A percentile compares a stretch with the other conserved stretches of the same genome.
Conservation (phyloP, 495 filamentous ascomycete genomes). For the Hypoxylon lienhwacheense region DNA sequence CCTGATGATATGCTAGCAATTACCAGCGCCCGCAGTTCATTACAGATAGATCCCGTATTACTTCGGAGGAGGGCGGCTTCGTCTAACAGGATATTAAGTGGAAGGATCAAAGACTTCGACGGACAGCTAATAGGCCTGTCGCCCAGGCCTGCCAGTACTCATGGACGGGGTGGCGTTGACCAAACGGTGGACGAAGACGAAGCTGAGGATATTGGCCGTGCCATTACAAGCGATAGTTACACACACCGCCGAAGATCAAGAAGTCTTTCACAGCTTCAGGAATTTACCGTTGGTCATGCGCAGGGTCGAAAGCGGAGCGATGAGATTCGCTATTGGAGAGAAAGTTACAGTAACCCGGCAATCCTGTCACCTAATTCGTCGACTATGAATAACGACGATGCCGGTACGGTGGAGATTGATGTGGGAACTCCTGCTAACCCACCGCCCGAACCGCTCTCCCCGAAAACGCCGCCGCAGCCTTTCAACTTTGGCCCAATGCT, state of each 20-base stretch:
- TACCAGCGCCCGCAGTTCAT: conserved; percentile 49
- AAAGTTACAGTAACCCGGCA: conserved; percentile 52
- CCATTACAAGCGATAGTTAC: conserved; percentile 52
- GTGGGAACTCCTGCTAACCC: conserved; percentile 35
- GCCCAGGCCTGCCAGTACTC: conserved; percentile 56
- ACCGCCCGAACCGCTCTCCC: conserved; percentile 34
- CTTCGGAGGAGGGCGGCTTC: conserved; percentile 41
- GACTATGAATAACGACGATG: conserved; percentile 48
- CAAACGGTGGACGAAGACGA: conserved; percentile 40
- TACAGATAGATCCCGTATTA: conserved; percentile 46
- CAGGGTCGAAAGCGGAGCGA: conserved; percentile 54
- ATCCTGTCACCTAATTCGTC: conserved; percentile 54
- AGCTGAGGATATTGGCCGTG: conserved; percentile 54
- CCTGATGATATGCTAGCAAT: conserved; percentile 51
- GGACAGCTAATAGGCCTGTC: conserved; percentile 53
- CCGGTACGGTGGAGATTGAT: conserved; percentile 39
- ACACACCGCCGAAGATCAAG: conserved; percentile 53
- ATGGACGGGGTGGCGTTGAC: conserved; percentile 47
- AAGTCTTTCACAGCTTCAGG: conserved; percentile 56
- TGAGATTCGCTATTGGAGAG: conserved; percentile 61
- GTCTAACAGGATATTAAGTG: conserved; percentile 40
- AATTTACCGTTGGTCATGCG: conserved; percentile 32
- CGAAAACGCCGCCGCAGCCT: conserved; percentile 51
- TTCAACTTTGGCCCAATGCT: conserved; percentile 54
- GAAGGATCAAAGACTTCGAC: conserved; percentile 29